These are phyloP conservation scores for Xylaria longipes DNA, from an alignment of 495 filamentous ascomycete genomes.

Conservation along the genomic window DNA sequence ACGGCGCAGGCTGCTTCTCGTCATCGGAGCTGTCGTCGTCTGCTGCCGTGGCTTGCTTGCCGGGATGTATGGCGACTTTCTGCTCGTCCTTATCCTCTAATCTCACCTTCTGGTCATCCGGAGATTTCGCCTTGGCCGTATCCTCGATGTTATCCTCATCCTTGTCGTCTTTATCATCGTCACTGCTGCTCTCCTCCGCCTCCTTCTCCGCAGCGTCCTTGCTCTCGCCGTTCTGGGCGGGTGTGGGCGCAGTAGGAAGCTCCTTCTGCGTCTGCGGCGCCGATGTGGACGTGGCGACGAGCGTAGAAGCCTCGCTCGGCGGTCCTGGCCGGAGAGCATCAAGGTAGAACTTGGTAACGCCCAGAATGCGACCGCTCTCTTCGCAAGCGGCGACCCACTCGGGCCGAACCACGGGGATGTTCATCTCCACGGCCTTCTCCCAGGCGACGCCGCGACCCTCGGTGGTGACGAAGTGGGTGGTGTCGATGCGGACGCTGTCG, in stretches of 20 bases:
- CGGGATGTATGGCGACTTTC: conserved; percentile 51
- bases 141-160: conserved; percentile 39
- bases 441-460: conserved; percentile 88
- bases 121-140: conserved; percentile 38
- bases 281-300: conserved; percentile 30
- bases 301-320: conserved; percentile 37
- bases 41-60: conserved; percentile 21
- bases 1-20: conserved; percentile 46
- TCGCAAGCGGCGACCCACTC: conserved; percentile 98
- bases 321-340: conserved; percentile 65
- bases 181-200: conserved; percentile 36
- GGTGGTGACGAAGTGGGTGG: conserved; percentile 98
- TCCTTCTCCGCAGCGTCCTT: conserved; percentile 26
- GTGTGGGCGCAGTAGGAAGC: conserved; percentile 41
- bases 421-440: conserved; percentile 97
- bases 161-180: conserved; percentile 35
- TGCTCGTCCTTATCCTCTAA: conserved; percentile 60
- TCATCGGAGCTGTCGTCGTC: conserved; percentile 23
- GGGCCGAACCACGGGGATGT: conserved; percentile 96
- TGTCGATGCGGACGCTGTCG: conserved; percentile 93
- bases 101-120: conserved; percentile 63
- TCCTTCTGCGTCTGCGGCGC: conserved; percentile 41
- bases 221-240: conserved; percentile 33
- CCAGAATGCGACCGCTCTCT: conserved; percentile 88
- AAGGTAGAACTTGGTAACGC: conserved; percentile 93